Evolutionary conservation across 1,284 basidiomycete species (phyloP), one percentile per base, ranked within the genome.

Genomic region (Polyporus tsugae): DNA sequence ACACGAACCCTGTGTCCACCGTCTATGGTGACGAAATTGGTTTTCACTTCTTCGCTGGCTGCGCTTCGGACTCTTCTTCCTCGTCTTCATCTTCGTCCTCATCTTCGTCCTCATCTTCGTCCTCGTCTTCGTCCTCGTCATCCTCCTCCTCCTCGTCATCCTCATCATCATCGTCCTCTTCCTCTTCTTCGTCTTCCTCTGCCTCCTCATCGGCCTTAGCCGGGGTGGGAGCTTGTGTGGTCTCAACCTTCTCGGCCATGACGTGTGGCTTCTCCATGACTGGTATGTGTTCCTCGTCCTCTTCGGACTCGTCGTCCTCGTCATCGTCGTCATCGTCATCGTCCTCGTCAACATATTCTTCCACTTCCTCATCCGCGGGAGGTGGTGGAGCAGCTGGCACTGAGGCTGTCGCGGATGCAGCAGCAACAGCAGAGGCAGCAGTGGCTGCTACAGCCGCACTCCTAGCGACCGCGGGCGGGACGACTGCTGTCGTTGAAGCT

Each of bases 321-420:
- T 65, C 68, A 22, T 69, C 64, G 7, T 70, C 65, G 6, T 42
- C 58, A 22, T 63, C 58, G 15, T 63, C 62, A 5, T 64, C 62
- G 22, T 64, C 62, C 0, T 67, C 66, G 4, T 67, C 66, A 11
- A 63, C 65, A 7, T 60, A 60, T 1, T 66, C 68, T 6, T 60
- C 60, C 5, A 62, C 62, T 22, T 73, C 70, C 17, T 66, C 52
- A 1, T 52, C 62, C 19, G n/a, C 10, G 42, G 38, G 41, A 19
- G 38, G 22, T 9, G 29, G 15, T 15, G 38, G 58, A 6, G 22
- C 4, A 59, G 58, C 38, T 42, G 52, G 29, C 15, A 11, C 29
- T 25, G 52, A 35, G 1, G 52, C 6, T 6, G 29, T 29, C 29
- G 33, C 52, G 29, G 52, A 35, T 55, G 60, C 38, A 39, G 57